Conservation (phyloP, 1,284 basidiomycete species). For the Leccinum huronense region DNA sequence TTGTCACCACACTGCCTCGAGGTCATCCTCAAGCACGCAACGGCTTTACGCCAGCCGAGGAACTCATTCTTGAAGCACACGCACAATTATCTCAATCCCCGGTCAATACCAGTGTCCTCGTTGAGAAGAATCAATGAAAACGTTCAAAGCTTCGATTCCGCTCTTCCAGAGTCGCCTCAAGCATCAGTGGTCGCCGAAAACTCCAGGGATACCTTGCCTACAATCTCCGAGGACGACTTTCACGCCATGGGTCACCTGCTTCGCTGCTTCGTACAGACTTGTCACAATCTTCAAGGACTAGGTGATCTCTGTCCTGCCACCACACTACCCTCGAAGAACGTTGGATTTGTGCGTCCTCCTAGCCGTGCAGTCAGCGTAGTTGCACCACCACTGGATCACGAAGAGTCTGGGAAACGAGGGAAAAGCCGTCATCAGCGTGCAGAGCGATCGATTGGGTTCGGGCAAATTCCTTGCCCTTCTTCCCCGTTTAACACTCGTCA, state of each 20-base stretch:
- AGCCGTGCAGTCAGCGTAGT: constrained; percentile 35
- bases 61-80: constrained; percentile 63
- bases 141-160: constrained; percentile 4
- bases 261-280: constrained; percentile 7
- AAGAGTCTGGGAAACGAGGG: constrained; percentile 37
- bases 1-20: constrained; percentile 21
- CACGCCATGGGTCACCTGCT: constrained; percentile 28
- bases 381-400: constrained; percentile 32
- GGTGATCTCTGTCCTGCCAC: background rate
- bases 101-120: constrained; percentile 5
- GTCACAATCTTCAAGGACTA: constrained; percentile 8
- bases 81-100: constrained; percentile 12
- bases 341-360: constrained; percentile 24
- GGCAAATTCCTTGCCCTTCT: constrained; percentile 6
- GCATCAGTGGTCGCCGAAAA: constrained; percentile 9
- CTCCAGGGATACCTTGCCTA: constrained; percentile 27
- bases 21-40: constrained; percentile 42
- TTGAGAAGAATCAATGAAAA: constrained; percentile 13
- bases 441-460: constrained; percentile 9
- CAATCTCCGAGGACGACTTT: constrained; percentile 42
- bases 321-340: constrained; percentile 1
- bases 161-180: constrained; percentile 2
- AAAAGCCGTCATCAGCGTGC: constrained; percentile 19
- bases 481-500: constrained; percentile 12
- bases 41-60: constrained; percentile 66